Evolutionary conservation across 495 filamentous ascomycete species (phyloP), one percentile per base, ranked within the genome.

Genomic region (Aspergillus sclerotiicarbonarius): DNA sequence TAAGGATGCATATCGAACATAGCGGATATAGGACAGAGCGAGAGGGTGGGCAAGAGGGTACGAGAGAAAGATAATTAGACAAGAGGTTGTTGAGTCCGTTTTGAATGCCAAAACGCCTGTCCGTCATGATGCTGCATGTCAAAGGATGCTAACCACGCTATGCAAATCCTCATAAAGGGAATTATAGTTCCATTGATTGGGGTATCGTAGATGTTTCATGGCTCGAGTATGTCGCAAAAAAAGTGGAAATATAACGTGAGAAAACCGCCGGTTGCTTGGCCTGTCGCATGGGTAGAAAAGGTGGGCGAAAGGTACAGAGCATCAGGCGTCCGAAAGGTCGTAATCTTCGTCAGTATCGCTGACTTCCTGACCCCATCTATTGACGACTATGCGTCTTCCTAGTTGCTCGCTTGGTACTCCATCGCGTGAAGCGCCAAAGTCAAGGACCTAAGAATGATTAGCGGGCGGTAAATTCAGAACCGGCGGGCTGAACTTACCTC

Each of bases 401-500:
- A 92, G 85, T 58, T 90, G 82, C 60, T 88, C 84, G 9, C 84
- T 82, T 6, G 90, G 82, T 41, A 88, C 80, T 41, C 90, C 90
- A 61, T 93, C 90, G 51, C 94, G 84, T 41, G 86, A 84, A 49
- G 94, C 93, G 50, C 94, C 94, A 68, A 98, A 98, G 67, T 94
- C 90, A 35, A 58, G 37, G 52, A 63, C 68, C 64, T 52, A 62
- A 45, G 10, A 64, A 64, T 60, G 56, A 15, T 57, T 53, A 53
- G 43, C 47, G 13, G 20, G 8, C 30, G 10, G 25, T 18, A 25
- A 25, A 31, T 30, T 1, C 30, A 30, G 25, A 46, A 32, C 18
- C 4, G 21, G 15, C 15, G 41, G 0, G 15, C 31, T 46, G 30
- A 15, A 73, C 87, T 80, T 70, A 98, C 94, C 85, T 99, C 94